phyloP scores from a whole-genome alignment of 106 monocot genomes.

The Allium cepa region DNA sequence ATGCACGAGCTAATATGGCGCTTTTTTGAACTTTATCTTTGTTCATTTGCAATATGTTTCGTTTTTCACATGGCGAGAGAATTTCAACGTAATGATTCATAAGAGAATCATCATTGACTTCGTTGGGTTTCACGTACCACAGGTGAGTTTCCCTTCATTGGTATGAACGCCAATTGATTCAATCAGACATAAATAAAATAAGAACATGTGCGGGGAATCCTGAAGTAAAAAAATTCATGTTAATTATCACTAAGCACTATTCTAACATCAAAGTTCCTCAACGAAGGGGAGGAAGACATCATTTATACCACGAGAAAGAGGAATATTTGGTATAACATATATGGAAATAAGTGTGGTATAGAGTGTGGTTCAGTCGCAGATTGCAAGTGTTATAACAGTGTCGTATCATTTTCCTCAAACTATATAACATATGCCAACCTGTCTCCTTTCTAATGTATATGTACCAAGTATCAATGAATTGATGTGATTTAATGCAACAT shows the following conservation, averaged over 20 bases:
- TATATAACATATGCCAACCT: too few species aligned
- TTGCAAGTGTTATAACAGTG: too few species aligned
- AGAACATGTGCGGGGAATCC: neutral
- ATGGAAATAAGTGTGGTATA: too few species aligned
- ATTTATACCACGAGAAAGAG: neutral
- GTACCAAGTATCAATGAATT: too few species aligned
- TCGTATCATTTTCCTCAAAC: too few species aligned
- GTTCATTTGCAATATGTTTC: constrained; percentile 30
- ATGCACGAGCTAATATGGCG: constrained; percentile 55
- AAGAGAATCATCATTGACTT: constrained; percentile 46
- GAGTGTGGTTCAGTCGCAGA: too few species aligned
- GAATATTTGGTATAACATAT: too few species aligned
- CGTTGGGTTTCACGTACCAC: constrained; percentile 72
- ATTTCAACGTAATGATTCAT: constrained; percentile 52
- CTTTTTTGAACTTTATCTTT: constrained; percentile 41
- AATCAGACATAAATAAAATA: neutral
- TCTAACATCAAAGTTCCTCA: neutral
- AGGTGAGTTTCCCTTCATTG: constrained; percentile 62
- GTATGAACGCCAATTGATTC: neutral
- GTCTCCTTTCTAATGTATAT: too few species aligned
- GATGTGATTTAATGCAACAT: too few species aligned
- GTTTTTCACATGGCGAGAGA: constrained; percentile 60
- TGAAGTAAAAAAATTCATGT: neutral
- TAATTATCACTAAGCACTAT: neutral
- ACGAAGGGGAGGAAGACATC: neutral